Evolutionary conservation across 163 green algal species (phyloP).

Genomic region (Scenedesmus sp.): DNA sequence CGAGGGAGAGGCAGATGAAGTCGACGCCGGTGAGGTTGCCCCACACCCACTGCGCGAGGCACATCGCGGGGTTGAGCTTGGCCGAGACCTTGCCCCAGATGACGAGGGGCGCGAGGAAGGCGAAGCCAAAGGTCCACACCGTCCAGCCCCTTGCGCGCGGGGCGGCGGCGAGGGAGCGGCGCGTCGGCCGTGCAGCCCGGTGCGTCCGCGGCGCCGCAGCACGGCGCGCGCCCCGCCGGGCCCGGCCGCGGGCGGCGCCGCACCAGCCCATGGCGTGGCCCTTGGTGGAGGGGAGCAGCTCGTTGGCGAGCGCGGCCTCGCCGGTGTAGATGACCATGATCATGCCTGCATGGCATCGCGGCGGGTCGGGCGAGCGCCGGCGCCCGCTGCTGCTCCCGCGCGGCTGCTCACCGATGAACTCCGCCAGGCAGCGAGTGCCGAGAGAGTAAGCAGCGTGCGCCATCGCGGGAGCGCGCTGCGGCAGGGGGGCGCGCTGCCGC

Average conservation of each 20-base stretch:
- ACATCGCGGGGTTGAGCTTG: conserved; percentile 62
- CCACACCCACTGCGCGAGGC: conserved; percentile 47
- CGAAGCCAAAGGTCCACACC: background rate
- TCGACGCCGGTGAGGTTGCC: conserved; percentile 49
- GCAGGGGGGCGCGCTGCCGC: too few species aligned
- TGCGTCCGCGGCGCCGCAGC: too few species aligned
- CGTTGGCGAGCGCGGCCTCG: conserved; percentile 36
- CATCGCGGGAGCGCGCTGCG: too few species aligned
- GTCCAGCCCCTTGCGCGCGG: background rate
- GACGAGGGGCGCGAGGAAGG: conserved; percentile 33
- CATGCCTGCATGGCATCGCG: background rate
- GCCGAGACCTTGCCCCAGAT: conserved; percentile 50
- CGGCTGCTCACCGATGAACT: conserved; percentile 9
- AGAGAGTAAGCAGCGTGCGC: conserved; percentile 35
- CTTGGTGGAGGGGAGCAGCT: conserved; percentile 40
- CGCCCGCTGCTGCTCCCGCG: background rate
- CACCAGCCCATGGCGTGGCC: conserved; percentile 40
- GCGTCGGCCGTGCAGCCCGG: background rate
- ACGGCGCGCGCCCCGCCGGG: too few species aligned
- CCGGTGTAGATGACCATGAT: conserved; percentile 32
- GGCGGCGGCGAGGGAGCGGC: background rate
- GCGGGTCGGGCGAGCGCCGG: too few species aligned
- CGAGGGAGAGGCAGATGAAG: conserved; percentile 35
- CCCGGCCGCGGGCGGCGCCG: too few species aligned
- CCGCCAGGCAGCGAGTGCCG: conserved; percentile 20